Base-by-base conservation (phyloP, 2,329 filamentous ascomycete genomes). In the Monilinia laxa region DNA sequence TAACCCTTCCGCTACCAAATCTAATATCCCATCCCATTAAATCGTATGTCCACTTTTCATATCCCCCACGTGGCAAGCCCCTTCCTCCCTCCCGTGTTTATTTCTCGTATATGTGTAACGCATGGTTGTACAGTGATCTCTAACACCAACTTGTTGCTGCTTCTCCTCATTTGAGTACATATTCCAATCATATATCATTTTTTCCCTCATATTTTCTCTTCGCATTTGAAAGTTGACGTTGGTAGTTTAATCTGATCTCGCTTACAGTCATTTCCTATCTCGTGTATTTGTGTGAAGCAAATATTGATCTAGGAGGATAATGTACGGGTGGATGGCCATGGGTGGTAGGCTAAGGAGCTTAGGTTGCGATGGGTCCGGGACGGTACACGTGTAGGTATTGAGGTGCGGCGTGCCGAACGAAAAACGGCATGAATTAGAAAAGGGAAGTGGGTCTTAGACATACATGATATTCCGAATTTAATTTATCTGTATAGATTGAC, bases 121-220 rank as follows among this genome's bases (percentile, higher is more conserved):
- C n/a, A 25, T 51, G 58, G 58, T 62, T 38, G 31, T 20, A 62
- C 58, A 62, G 14, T 51, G 51, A 62, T 62, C 58, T 60, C 20
- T 7, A 18, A 35, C 42, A 49, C 42, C 25, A 59, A 35, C 25
- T 11, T 31, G 25, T 59, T 59, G 12, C 42, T 49, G 45, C 47
- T 16, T 51, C 45, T 62, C 45, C 45, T 7, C 45, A 51, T 23
- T 51, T n/a, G 14, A 25, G 31, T 18, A 40, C 45, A 51, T 40
- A 40, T 52, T 51, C 20, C 42, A 18, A 4, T 62, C 58, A 62
- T 12, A 62, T 51, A 51, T 51, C 58, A 51, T 12, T 38, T 51
- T 62, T 51, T 9, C 9, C 20, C 57, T 51, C 28, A 49, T 20
- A 38, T 18, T 25, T 25, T 38, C 14, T 7, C n/a, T 18, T 4